A percentile compares a stretch with the other conserved stretches of the same genome.
These are phyloP conservation scores for Penicillium griseofulvum DNA, from an alignment of 2,329 filamentous ascomycete species.

Conservation along the genomic window DNA sequence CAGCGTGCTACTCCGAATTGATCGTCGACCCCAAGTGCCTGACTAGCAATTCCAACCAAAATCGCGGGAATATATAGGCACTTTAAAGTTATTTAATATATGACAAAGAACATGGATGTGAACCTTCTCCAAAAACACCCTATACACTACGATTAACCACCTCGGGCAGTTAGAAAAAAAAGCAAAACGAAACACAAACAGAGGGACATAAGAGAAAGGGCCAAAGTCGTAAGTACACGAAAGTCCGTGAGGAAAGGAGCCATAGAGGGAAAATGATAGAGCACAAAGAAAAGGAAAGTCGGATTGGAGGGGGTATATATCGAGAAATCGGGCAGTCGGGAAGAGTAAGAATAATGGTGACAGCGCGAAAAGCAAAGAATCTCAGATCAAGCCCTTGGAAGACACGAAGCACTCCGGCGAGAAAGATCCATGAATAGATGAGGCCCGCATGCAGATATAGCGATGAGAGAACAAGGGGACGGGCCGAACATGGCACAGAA, in stretches of 20 bases:
- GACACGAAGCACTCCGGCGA: background rate
- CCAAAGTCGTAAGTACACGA: conserved; percentile 22
- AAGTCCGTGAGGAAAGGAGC: conserved; percentile 12
- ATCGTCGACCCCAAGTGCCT: background rate
- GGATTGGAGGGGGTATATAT: conserved; percentile 24
- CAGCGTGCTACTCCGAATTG: background rate
- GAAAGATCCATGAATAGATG: background rate
- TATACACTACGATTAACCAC: conserved; percentile 15
- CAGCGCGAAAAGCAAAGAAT: conserved; percentile 2
- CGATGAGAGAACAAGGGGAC: background rate
- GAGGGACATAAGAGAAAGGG: background rate
- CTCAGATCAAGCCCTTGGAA: background rate
- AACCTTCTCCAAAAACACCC: conserved; percentile 5
- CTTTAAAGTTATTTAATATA: conserved; percentile 2
- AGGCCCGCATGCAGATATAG: background rate
- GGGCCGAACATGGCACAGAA: background rate
- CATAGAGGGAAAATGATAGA: conserved; percentile 13
- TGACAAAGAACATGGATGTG: background rate
- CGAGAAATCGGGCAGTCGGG: conserved; percentile 8
- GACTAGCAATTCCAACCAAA: background rate
- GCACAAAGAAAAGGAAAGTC: conserved; percentile 8
- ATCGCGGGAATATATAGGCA: background rate
- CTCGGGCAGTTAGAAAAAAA: background rate
- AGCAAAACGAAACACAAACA: background rate
- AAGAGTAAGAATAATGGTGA: conserved; percentile 8